phyloP scores from a whole-genome alignment of 192 early-diverging fungal species.

The Lunasporangiospora selenospora region DNA sequence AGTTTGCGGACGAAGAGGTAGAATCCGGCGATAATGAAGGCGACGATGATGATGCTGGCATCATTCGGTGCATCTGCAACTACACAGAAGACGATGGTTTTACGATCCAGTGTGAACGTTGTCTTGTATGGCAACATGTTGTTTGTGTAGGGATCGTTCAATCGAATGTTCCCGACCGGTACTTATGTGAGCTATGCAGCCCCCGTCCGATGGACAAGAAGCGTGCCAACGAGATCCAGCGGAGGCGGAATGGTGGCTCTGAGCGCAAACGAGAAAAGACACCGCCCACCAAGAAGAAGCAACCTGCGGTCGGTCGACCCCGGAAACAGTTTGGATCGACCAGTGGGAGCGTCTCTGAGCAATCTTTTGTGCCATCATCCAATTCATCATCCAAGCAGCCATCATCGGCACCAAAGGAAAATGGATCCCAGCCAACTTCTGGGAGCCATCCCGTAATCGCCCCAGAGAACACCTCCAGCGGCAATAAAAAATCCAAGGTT shows the following conservation, averaged over 20 bases:
- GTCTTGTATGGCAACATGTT: conserved; percentile 95
- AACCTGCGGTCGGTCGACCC: conserved; percentile 23
- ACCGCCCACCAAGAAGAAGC: conserved; percentile 17
- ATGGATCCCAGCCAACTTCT: no score
- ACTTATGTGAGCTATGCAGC: conserved; percentile 86
- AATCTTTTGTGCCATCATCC: no score
- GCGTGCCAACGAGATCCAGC: conserved; percentile 51
- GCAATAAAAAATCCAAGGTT: no score
- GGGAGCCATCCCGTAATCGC: no score
- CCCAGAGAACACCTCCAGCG: no score
- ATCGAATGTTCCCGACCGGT: conserved; percentile 83
- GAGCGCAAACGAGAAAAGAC: conserved; percentile 36
- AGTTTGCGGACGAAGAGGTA: conserved; percentile 22
- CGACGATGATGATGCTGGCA: conserved; percentile 78
- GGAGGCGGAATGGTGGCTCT: conserved; percentile 20
- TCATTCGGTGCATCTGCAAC: conserved; percentile 95
- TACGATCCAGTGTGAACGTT: conserved; percentile 96
- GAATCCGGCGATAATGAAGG: conserved; percentile 51
- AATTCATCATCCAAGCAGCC: no score
- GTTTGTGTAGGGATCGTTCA: conserved; percentile 80
- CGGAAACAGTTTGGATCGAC: conserved; percentile 35
- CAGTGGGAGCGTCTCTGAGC: no score
- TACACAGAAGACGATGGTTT: conserved; percentile 94
- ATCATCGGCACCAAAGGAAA: no score
- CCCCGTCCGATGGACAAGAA: conserved; percentile 69